phyloP scores from a whole-genome alignment of 2,329 filamentous ascomycete genomes.

The Neoascochyta sp. region DNA sequence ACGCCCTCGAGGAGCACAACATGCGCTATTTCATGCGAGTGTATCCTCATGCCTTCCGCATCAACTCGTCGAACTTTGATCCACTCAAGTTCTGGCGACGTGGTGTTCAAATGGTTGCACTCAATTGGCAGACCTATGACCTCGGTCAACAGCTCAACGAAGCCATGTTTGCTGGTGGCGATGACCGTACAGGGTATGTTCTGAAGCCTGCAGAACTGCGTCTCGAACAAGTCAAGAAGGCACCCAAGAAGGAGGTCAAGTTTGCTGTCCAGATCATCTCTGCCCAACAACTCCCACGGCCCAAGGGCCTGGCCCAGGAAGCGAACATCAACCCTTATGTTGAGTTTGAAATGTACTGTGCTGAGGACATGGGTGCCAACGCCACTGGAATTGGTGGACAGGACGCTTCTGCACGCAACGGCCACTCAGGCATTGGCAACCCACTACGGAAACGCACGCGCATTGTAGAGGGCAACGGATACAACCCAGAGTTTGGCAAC shows the following conservation, averaged over 20 bases:
- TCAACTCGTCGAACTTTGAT: slow-evolving; percentile 91
- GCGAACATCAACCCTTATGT: slow-evolving; percentile 86
- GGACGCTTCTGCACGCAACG: slow-evolving; percentile 61
- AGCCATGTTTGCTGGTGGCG: slow-evolving; percentile 92
- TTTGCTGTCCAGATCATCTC: slow-evolving; percentile 89
- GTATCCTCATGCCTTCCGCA: slow-evolving; percentile 77
- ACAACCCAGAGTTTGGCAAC: slow-evolving; percentile 84
- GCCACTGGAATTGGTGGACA: slow-evolving; percentile 64
- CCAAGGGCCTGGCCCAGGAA: slow-evolving; percentile 66
- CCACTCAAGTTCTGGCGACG: slow-evolving; percentile 90
- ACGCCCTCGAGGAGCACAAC: slow-evolving; percentile 82
- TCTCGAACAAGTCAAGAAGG: slow-evolving; percentile 49
- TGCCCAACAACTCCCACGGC: slow-evolving; percentile 88
- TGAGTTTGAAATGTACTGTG: slow-evolving; percentile 90
- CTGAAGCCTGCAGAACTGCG: slow-evolving; percentile 86
- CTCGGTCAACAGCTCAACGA: slow-evolving; percentile 93
- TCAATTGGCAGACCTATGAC: slow-evolving; percentile 99
- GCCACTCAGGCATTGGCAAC: slow-evolving; percentile 63
- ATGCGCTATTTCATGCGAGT: slow-evolving; percentile 82
- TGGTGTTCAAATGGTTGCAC: slow-evolving; percentile 93
- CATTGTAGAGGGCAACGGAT: slow-evolving; percentile 82
- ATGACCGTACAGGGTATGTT: slow-evolving; percentile 85
- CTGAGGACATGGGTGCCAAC: slow-evolving; percentile 83
- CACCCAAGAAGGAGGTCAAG: slow-evolving; percentile 74
- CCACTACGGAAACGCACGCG: slow-evolving; percentile 76